phyloP scores from a whole-genome alignment of 176 grass and related monocot genomes.

The Bonia amplexicaulis region DNA sequence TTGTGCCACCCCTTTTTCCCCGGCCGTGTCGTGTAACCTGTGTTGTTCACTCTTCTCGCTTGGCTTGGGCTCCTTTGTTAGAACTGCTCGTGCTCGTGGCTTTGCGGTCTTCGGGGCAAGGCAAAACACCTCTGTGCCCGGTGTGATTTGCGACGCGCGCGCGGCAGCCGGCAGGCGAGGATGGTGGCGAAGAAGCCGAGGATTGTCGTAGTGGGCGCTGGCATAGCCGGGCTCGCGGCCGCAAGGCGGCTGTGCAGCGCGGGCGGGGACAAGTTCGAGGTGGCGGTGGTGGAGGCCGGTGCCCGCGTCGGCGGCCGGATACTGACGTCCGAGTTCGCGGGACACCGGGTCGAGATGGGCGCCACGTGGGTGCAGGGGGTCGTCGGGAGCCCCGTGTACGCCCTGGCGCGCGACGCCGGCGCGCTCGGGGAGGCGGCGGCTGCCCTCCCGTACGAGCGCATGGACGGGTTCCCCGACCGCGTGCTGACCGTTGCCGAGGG shows the following conservation, averaged over 20 bases:
- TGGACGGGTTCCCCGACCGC: slow-evolving; percentile 72
- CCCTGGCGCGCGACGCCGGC: slow-evolving; percentile 47
- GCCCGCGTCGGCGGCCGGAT: slow-evolving; percentile 62
- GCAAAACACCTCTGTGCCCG: background rate
- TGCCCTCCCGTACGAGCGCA: slow-evolving; percentile 59
- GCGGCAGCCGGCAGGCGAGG: background rate
- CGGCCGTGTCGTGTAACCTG: background rate
- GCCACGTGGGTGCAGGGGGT: slow-evolving; percentile 92
- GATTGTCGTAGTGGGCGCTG: slow-evolving; percentile 69
- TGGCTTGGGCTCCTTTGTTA: background rate
- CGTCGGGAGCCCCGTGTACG: slow-evolving; percentile 68
- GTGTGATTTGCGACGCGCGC: background rate
- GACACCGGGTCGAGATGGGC: slow-evolving; percentile 73
- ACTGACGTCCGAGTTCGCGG: slow-evolving; percentile 62
- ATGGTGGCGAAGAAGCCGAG: slow-evolving; percentile 61
- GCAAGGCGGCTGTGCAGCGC: slow-evolving; percentile 48
- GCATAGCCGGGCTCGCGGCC: slow-evolving; percentile 75
- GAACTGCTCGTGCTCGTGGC: background rate
- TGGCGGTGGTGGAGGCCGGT: slow-evolving; percentile 56
- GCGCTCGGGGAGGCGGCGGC: background rate
- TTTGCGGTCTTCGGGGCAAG: background rate
- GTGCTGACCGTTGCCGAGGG: slow-evolving; percentile 68
- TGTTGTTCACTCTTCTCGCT: background rate
- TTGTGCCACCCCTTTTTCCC: background rate
- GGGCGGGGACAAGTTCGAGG: slow-evolving; percentile 54